Evolutionary conservation across 257 asterid species (phyloP), one percentile per base, ranked within the genome.

Genomic region (Ilex asprella): DNA sequence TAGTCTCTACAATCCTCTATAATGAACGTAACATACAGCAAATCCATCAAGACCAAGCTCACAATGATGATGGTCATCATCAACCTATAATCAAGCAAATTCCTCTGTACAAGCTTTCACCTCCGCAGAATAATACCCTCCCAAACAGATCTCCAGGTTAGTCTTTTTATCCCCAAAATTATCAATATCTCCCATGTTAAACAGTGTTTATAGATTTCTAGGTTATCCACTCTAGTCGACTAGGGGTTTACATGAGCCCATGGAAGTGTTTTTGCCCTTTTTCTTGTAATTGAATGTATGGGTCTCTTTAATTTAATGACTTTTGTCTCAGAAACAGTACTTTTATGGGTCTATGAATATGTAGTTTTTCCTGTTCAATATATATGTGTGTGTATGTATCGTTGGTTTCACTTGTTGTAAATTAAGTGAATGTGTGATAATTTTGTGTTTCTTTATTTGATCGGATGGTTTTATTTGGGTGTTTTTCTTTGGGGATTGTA

Each of bases 1-100:
- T 92, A 75, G 76, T 80, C 12, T 61, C 81, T 61, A 72, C 95
- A 29, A 67, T 89, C 16, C 69, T 89, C 60, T 85, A 78, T 70
- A 75, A 69, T 41, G 97, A 89, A 81, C 72, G 71, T 27, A 78
- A 60, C 43, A 76, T 86, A 39, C 84, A 63, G 55, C 79, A 70
- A 61, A 71, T 89, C 76, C 85, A 73, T 52, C 75, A 73, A 14
- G 56, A 64, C 43, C 70, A 66, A 30, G 31, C 75, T 61, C 69
- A n/a, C 4, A 57, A 12, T 11, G 67, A 63, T 35, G 31, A 16
- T 8, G 56, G 54, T 29, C 63, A 43, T 32, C 67, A 51, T 43
- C 72, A 2, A 27, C 68, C 84, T 65, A 30, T 51, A 58, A 2
- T 63, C 15, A 65, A 53, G 52, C 55, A 62, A 49, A 60, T n/a